Conservation (phyloP, 2,329 filamentous ascomycete species). For the Epicoccum nigrum region DNA sequence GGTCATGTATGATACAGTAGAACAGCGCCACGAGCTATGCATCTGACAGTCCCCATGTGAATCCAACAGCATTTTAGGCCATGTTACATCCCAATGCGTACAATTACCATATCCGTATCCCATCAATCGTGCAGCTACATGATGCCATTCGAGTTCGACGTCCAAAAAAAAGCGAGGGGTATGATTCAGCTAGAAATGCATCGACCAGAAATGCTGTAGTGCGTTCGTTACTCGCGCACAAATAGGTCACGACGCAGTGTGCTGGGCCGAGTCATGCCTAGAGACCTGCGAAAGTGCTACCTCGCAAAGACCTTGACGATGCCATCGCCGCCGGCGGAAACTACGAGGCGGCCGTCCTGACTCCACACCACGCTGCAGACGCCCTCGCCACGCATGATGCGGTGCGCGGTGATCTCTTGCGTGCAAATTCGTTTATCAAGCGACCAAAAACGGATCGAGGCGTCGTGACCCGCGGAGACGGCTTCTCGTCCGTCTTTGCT, state of each 20-base stretch:
- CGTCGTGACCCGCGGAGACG: conserved; percentile 94
- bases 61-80: background rate
- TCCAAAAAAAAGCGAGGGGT: conserved; percentile 13
- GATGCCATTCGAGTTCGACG: conserved; percentile 9
- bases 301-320: conserved; percentile 85
- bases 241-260: background rate
- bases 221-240: background rate
- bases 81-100: conserved; percentile 6
- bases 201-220: conserved; percentile 8
- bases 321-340: conserved; percentile 92
- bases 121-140: conserved; percentile 20
- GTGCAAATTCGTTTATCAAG: conserved; percentile 94
- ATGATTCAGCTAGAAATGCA: conserved; percentile 21
- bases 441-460: conserved; percentile 94
- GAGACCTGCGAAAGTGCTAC: conserved; percentile 27
- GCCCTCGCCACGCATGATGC: conserved; percentile 93
- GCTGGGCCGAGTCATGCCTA: background rate
- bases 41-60: background rate
- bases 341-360: conserved; percentile 90
- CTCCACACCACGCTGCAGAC: conserved; percentile 96
- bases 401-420: conserved; percentile 91
- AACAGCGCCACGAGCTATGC: conserved; percentile 5
- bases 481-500: conserved; percentile 93
- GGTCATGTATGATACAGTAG: conserved; percentile 11
- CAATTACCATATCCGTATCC: conserved; percentile 15